A percentile compares a stretch with the other conserved stretches of the same genome.
These are phyloP conservation scores for Debaryomycetaceae sp. DNA, from an alignment of 1,139 yeast species.

Conservation along the genomic window DNA sequence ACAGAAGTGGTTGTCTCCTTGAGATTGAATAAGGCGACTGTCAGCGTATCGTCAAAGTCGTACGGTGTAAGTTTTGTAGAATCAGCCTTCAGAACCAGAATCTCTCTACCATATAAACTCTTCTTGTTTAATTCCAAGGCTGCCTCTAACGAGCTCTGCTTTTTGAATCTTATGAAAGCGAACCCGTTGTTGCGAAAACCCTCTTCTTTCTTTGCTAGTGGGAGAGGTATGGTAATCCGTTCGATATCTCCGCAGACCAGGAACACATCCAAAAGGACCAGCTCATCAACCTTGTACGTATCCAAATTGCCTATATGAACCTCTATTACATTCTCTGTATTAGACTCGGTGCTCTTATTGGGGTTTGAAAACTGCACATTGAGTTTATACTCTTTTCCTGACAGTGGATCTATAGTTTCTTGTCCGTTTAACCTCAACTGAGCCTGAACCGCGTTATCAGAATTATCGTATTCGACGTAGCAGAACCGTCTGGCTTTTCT, in stretches of 20 bases:
- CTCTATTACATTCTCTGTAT: slow-evolving; percentile 41
- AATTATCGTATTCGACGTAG: slow-evolving; percentile 56
- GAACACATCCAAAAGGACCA: slow-evolving; percentile 23
- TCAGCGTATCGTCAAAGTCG: slow-evolving; percentile 25
- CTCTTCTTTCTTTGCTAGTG: slow-evolving; percentile 20
- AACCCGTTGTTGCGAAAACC: slow-evolving; percentile 46
- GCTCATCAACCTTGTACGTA: slow-evolving; percentile 26
- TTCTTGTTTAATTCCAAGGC: slow-evolving; percentile 38
- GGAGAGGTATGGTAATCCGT: slow-evolving; percentile 47
- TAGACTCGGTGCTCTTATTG: slow-evolving; percentile 8
- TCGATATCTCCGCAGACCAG: slow-evolving; percentile 39
- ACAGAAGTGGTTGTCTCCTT: slow-evolving; percentile 43
- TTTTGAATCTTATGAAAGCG: slow-evolving; percentile 51
- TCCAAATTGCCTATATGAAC: slow-evolving; percentile 53
- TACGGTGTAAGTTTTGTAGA: slow-evolving; percentile 6
- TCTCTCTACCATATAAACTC: slow-evolving; percentile 35
- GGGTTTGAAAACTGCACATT: slow-evolving; percentile 63
- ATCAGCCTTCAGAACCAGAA: slow-evolving; percentile 43
- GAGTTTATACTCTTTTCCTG: slow-evolving; percentile 26
- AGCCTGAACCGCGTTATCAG: slow-evolving; percentile 49
- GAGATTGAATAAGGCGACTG: slow-evolving; percentile 44
- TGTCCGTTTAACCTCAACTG: slow-evolving; percentile 40
- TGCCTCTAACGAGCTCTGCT: slow-evolving; percentile 33
- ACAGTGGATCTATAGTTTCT: slow-evolving; percentile 17
- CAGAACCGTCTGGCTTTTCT: slow-evolving; percentile 68